Evolutionary conservation across 2,329 filamentous ascomycete species (phyloP).

Genomic region (Arthrobotrys sinensis): DNA sequence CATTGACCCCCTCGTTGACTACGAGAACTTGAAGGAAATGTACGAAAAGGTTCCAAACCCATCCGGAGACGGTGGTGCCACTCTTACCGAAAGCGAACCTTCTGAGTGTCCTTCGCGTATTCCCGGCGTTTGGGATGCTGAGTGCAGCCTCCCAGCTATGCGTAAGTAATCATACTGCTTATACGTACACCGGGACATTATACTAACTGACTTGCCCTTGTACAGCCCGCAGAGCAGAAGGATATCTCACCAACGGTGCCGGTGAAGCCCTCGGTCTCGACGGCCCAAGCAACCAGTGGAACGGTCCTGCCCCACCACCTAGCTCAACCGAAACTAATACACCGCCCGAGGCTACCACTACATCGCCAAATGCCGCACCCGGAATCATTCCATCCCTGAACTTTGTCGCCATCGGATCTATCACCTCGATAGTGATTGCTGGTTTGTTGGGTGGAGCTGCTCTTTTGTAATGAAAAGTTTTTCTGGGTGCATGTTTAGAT

Average conservation of each 20-base stretch:
- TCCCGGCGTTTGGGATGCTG: constrained; percentile 63
- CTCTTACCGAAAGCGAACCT: constrained; percentile 36
- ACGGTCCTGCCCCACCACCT: constrained; percentile 25
- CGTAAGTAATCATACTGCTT: constrained; percentile 36
- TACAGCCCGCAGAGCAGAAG: constrained; percentile 43
- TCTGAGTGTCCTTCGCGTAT: constrained; percentile 42
- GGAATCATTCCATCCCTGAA: constrained; percentile 38
- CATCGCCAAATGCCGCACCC: constrained; percentile 36
- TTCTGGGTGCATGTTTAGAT: constrained; percentile 16
- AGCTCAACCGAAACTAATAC: constrained; percentile 7
- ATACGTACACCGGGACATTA: not conserved
- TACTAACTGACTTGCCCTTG: constrained; percentile 15
- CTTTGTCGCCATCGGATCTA: constrained; percentile 38
- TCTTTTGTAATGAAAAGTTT: constrained; percentile 49
- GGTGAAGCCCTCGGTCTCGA: constrained; percentile 49
- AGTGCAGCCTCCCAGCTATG: constrained; percentile 62
- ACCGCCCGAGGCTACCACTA: constrained; percentile 30
- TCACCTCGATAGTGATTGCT: constrained; percentile 52
- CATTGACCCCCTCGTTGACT: constrained; percentile 70
- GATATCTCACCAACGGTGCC: constrained; percentile 39
- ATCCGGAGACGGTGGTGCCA: constrained; percentile 70
- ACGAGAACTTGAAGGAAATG: constrained; percentile 69
- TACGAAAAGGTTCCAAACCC: constrained; percentile 69
- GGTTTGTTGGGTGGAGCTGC: constrained; percentile 49
- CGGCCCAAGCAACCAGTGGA: constrained; percentile 59